Conservation (phyloP, 768 basidiomycete species). For the Hortiboletus campestris region DNA sequence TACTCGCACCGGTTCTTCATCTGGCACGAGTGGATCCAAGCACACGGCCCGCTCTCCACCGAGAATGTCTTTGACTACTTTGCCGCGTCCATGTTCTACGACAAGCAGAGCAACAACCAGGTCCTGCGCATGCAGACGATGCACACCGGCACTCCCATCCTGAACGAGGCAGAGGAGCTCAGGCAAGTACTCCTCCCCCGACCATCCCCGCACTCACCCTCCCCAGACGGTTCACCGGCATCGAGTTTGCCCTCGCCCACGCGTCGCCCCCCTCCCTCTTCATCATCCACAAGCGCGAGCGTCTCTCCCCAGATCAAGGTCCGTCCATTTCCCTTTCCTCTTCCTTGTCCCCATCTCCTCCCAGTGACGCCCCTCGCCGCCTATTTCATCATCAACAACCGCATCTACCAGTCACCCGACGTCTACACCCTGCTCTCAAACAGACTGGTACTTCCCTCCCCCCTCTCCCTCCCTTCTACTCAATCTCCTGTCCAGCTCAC, state of each 20-base stretch:
- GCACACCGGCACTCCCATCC: conserved; percentile 72
- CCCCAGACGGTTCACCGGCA: conserved; percentile 75
- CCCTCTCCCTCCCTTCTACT: neutral
- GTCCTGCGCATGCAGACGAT: conserved; percentile 92
- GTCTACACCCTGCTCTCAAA: conserved; percentile 83
- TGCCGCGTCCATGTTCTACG: conserved; percentile 87
- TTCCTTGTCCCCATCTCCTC: neutral
- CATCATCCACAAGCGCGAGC: conserved; percentile 86
- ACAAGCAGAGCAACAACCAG: conserved; percentile 92
- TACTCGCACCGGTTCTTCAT: conserved; percentile 83
- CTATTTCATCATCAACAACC: conserved; percentile 86
- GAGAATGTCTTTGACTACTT: conserved; percentile 91
- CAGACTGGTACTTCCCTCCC: conserved; percentile 57
- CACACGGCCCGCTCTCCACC: conserved; percentile 70
- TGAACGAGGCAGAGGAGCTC: conserved; percentile 83
- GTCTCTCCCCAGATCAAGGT: conserved; percentile 84
- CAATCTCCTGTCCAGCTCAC: conserved; percentile 48
- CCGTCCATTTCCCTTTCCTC: conserved; percentile 18
- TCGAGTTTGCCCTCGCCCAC: conserved; percentile 85
- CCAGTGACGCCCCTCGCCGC: conserved; percentile 74
- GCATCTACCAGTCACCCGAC: conserved; percentile 86
- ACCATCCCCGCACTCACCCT: conserved; percentile 1
- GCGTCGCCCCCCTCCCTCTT: conserved; percentile 78
- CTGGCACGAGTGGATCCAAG: conserved; percentile 91
- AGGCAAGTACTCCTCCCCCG: conserved; percentile 38